Evolutionary conservation across 306 rosid species (phyloP), one percentile per base, ranked within the genome.

Genomic region (Vigna angularis): DNA sequence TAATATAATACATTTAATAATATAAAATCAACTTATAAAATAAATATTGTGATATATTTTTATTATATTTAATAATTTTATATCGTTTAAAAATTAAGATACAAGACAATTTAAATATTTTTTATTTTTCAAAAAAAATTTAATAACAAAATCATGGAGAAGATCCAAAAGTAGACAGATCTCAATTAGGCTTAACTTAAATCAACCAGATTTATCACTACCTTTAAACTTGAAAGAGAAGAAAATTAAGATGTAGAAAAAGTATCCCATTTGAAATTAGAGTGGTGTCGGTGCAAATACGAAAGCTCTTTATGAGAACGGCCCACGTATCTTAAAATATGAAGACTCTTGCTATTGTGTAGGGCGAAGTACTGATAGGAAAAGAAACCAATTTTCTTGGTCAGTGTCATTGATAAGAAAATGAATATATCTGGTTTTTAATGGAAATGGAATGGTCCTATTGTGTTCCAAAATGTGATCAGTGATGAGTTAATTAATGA

Each of bases 401-500:
- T 34, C 70, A 64, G 7, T 4, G 50, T 40, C 24, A 61, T 15
- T 59, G 72, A 57, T 4, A 48, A 57, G 32, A 66, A 26, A 18
- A 30, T 47, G 2, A 62, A 30, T 5, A 30, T 5, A 44, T 57
- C 45, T 34, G 68, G 73, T 38, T 48, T 70, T 70, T 38, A 38
- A 71, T 38, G 75, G 79, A 80, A 70, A 57, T 26, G 40, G 59
- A 83, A 70, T 79, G 79, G 82, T 65, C 79, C 82, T 74, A 45
- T 75, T 63, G 47, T 75, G 82, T 64, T 84, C 72, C 75, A 75
- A 62, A 73, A 64, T 72, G 72, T 79, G 28, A 77, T 81, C 36
- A 77, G 86, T 52, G 85, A 88, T 52, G 85, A 88, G 67, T 73
- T 40, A 72, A 79, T 30, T 38, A 72, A 70, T 65, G 62, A 71